phyloP scores from a whole-genome alignment of 805 yeast species.

The Peterozyma toletana region DNA sequence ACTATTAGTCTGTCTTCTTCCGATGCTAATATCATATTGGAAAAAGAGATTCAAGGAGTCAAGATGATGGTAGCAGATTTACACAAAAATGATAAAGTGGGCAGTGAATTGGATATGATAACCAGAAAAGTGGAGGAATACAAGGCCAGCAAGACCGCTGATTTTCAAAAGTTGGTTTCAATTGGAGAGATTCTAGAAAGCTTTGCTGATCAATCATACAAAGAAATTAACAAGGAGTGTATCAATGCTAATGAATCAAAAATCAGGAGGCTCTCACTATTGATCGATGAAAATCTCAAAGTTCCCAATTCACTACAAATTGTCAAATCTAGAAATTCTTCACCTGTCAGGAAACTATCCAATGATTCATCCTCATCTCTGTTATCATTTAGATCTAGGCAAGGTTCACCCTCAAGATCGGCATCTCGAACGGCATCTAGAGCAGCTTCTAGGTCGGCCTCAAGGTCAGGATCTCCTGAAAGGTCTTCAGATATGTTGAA shows the following conservation, averaged over 20 bases:
- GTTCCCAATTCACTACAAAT: not conserved
- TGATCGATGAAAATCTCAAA: constrained; percentile 1
- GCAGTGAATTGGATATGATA: too few relatives aligned
- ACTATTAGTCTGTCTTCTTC: constrained; percentile 11
- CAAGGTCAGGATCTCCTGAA: constrained; percentile 1
- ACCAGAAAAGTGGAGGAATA: too few relatives aligned
- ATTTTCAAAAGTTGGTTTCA: too few relatives aligned
- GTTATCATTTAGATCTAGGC: constrained; percentile 1
- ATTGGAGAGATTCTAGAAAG: too few relatives aligned
- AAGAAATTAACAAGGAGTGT: not conserved
- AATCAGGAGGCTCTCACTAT: constrained; percentile 1
- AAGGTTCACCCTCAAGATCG: not conserved
- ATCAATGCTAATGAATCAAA: not conserved
- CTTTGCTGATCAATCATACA: not conserved
- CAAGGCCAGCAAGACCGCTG: too few relatives aligned
- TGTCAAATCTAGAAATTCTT: not conserved
- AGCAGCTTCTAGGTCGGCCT: constrained; percentile 1
- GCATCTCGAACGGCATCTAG: constrained; percentile 1
- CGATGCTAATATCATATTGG: constrained; percentile 1
- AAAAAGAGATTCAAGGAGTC: constrained; percentile 2
- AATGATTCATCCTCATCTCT: not conserved
- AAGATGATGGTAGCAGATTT: not conserved
- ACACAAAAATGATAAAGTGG: too few relatives aligned
- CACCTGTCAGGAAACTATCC: constrained; percentile 4
- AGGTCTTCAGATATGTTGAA: too few relatives aligned